phyloP scores from a whole-genome alignment of 2,329 filamentous ascomycete genomes.

The Pseudofabraea citricarpa region DNA sequence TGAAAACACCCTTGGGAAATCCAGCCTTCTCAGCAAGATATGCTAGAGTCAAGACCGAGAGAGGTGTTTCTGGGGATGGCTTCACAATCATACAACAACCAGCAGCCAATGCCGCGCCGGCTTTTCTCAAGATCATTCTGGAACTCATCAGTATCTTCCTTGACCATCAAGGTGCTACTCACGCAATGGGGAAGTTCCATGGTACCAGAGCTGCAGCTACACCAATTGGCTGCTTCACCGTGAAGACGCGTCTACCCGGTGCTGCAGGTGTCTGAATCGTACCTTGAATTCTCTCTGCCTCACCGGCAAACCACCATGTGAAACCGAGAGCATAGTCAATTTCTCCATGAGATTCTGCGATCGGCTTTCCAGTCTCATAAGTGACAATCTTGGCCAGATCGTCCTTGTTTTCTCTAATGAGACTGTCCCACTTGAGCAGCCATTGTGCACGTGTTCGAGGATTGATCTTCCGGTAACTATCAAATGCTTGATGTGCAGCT shows the following conservation, averaged over 20 bases:
- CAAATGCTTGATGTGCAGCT: conserved; percentile 51
- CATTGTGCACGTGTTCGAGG: conserved; percentile 54
- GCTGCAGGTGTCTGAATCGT: conserved; percentile 50
- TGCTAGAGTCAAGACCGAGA: conserved; percentile 50
- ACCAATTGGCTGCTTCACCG: conserved; percentile 67
- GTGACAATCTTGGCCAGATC: conserved; percentile 56
- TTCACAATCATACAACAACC: conserved; percentile 73
- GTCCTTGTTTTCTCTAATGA: conserved; percentile 54
- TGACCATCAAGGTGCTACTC: too few relatives aligned
- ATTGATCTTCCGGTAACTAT: conserved; percentile 50
- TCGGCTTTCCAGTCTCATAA: conserved; percentile 47
- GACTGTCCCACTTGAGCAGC: conserved; percentile 55
- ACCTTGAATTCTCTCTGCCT: conserved; percentile 55
- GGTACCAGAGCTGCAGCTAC: conserved; percentile 62
- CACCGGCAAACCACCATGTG: conserved; percentile 47
- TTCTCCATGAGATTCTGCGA: conserved; percentile 42
- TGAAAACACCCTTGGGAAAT: conserved; percentile 55
- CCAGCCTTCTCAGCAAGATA: conserved; percentile 48
- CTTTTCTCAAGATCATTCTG: conserved; percentile 60
- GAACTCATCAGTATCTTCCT: neutral
- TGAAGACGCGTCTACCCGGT: conserved; percentile 58
- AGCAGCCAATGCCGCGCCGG: conserved; percentile 61
- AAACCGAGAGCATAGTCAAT: conserved; percentile 45
- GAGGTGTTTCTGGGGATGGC: conserved; percentile 63
- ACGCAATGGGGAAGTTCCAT: conserved; percentile 64